Base-by-base conservation (phyloP, 495 filamentous ascomycete genomes). In the Hypoxylon cercidicola region DNA sequence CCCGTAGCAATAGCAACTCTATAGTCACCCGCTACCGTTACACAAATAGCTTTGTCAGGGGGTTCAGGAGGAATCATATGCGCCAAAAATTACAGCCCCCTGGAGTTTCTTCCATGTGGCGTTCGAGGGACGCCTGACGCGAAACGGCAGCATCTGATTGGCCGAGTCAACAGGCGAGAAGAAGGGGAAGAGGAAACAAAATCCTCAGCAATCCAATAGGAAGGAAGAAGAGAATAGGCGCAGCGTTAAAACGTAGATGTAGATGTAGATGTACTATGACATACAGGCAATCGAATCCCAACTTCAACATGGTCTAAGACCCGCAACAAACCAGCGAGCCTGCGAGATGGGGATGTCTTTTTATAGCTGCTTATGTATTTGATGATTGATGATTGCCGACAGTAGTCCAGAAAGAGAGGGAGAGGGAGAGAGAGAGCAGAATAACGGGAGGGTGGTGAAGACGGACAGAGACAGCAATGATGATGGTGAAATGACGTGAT, bases 31-130 rank as follows among this genome's bases (percentile, higher is more conserved):
- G 34, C 10, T 7, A 28, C 25, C 25, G 25, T 28, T 28, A 25
- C 40, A 19, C 28, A 37, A 47, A 25, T 28, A 4, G 15, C 16
- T 43, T 19, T 28, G 9, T 13, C 25, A 34, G 12, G 23, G 39
- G 37, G 8, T 1, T 47, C 4, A 30, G 11, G 9, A 6, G 4
- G 30, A 53, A 28, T 28, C 25, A 30, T 46, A 35, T 49, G 44
- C 44, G 15, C 58, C 18, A 54, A 61, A 6, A 19, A 39, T 34
- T 18, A 20, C 30, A 37, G 39, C 4, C 53, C 56, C 57, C 50
- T 59, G 40, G 48, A 8, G 61, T 64, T 57, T 58, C 46, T 57
- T 55, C 46, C 48, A 53, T 68, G 64, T 59, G 64, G 64, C 64
- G 58, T 55, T 59, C 37, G 25, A 54, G 40, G n/a, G 43, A 30